Base-by-base conservation (phyloP, 2,329 filamentous ascomycete species). In the Falciphora oryzae region DNA sequence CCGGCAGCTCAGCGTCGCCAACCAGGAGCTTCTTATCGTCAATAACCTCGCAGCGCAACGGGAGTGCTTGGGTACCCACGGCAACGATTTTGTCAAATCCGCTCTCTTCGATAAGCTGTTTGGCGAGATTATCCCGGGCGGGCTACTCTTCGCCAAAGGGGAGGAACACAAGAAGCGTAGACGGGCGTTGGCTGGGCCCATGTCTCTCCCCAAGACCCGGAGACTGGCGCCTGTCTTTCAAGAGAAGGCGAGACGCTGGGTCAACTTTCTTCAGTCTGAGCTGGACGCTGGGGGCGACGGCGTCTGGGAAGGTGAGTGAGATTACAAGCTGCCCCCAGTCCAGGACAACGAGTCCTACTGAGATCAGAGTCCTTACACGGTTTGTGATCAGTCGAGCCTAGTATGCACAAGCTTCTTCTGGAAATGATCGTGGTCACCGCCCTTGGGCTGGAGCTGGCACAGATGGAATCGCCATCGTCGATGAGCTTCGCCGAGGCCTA, bases 221-320 rank as follows among this genome's bases (percentile, higher is more conserved):
- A 76, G 74, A 65, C 73, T 80, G 18, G 61, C 77, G 11, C 76
- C 78, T 0, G 70, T 79, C 4, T 77, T 80, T 59, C 71, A 73
- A 57, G 66, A 63, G 16, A 75, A 78, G 64, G 75, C 75, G 2
- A 65, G 65, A 25, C 67, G 68, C 1, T 67, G 79, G 4, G 71
- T 72, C 3, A 66, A 62, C 4, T 68, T 68, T 2, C 71, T 79
- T n/a, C 72, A 75, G 22, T 66, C 68, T 1, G 59, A 69, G 1
- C 69, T 78, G 22, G 63, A 62, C 16, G 62, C 58, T 57, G 10
- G 58, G n/a, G n/a, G 56, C 14, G 31, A 35, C 25, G 64, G 58
- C 6, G 58, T 67, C n/a, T 67, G 69, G 22, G 61, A 63, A 57
- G 61, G 61, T 63, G 18, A 4, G 61, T 22, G n/a, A 6, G 14